Conservation (phyloP, 306 rosid genomes). For the Castanospermum australe region DNA sequence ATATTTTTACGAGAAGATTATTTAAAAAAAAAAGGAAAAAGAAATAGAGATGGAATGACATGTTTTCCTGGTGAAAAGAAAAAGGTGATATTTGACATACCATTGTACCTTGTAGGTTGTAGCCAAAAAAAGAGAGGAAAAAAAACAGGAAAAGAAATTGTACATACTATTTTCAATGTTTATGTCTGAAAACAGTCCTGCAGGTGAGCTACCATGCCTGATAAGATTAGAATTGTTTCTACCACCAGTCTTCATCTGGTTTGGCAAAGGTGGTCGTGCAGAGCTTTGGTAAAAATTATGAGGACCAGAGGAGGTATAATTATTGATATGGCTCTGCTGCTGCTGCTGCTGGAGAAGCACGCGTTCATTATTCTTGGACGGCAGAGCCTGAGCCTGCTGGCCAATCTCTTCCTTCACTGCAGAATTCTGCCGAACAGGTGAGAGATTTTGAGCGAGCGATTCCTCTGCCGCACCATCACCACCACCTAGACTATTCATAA, state of each 20-base stretch:
- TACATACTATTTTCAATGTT: conserved; percentile 59
- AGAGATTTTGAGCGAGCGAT: conserved; percentile 29
- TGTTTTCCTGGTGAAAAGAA: not conserved
- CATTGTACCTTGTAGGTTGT: not conserved
- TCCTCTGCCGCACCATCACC: conserved; percentile 31
- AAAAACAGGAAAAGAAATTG: not conserved
- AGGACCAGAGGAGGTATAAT: conserved; percentile 52
- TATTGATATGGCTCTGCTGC: conserved; percentile 40
- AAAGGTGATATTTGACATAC: not conserved
- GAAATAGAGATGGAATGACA: not conserved
- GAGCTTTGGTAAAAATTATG: conserved; percentile 56
- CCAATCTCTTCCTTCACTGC: conserved; percentile 33
- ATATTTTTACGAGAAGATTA: not conserved
- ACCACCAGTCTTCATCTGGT: conserved; percentile 64
- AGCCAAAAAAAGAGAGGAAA: not conserved
- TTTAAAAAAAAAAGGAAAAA: not conserved
- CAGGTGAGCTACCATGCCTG: conserved; percentile 94
- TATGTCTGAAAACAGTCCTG: conserved; percentile 69
- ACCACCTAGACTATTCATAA: conserved; percentile 43
- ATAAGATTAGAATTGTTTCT: conserved; percentile 52
- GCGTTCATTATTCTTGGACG: conserved; percentile 41
- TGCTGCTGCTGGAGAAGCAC: conserved; percentile 31
- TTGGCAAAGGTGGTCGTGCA: conserved; percentile 80
- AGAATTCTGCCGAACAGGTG: conserved; percentile 24
- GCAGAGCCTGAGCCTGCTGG: conserved; percentile 42